Conservation (phyloP, 148 eudicot species). For the Limonium bicolor region DNA sequence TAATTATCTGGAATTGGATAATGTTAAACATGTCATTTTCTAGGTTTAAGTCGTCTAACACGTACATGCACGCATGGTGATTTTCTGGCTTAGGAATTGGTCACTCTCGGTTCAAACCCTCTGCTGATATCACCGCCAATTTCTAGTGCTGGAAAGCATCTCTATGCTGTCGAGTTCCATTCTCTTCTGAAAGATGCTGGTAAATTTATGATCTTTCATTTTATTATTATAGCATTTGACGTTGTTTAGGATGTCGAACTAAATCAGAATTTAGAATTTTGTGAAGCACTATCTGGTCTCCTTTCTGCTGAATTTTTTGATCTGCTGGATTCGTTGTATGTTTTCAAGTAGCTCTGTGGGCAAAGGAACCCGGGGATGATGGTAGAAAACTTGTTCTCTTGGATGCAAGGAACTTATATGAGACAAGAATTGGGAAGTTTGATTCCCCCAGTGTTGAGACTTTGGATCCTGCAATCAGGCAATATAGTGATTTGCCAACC, state of each 20-base stretch:
- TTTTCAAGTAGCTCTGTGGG: constrained; percentile 34
- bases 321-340: no score
- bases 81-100: constrained; percentile 42
- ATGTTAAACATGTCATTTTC: no score
- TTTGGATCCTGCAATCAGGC: constrained; percentile 83
- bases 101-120: constrained; percentile 59
- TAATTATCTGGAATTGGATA: no score
- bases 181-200: constrained; percentile 67
- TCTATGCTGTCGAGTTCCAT: constrained; percentile 77
- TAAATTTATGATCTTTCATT: constrained; percentile 1
- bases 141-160: constrained; percentile 71
- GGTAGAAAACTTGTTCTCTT: constrained; percentile 46
- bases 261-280: no score
- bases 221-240: background rate
- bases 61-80: background rate
- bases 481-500: constrained; percentile 89
- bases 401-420: constrained; percentile 93
- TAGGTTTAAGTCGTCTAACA: no score
- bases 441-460: constrained; percentile 56
- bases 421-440: constrained; percentile 94
- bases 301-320: no score
- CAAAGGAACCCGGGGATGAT: constrained; percentile 19
- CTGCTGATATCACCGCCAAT: constrained; percentile 48
- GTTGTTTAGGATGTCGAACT: no score
- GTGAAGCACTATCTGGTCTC: no score